Evolutionary conservation across 805 yeast genomes (phyloP).

Genomic region (Ogataea chonburiensis): DNA sequence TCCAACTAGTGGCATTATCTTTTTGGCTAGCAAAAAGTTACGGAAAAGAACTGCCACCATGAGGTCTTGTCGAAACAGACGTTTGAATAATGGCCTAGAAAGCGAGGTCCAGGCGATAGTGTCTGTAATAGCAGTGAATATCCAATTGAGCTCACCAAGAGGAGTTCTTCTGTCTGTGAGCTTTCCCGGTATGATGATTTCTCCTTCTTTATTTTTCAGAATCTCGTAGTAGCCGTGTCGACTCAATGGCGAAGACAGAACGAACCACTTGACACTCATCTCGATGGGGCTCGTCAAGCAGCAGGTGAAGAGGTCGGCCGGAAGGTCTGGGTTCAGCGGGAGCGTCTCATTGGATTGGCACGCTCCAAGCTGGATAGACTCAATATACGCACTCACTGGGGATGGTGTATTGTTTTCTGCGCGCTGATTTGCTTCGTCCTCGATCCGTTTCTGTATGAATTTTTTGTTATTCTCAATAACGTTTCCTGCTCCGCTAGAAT

Average conservation of each 20-base stretch:
- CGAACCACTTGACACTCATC: constrained; percentile 87
- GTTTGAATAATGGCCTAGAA: constrained; percentile 83
- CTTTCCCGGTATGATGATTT: constrained; percentile 81
- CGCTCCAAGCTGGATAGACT: constrained; percentile 91
- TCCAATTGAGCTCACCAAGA: constrained; percentile 94
- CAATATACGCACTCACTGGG: constrained; percentile 68
- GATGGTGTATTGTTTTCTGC: constrained; percentile 52
- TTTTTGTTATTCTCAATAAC: constrained; percentile 85
- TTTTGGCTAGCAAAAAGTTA: constrained; percentile 85
- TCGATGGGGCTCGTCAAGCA: constrained; percentile 96
- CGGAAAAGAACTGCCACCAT: constrained; percentile 96
- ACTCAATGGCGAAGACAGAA: constrained; percentile 73
- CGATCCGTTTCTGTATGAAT: constrained; percentile 85
- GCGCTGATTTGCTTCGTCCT: constrained; percentile 71
- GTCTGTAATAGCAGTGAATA: constrained; percentile 95
- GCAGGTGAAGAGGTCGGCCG: constrained; percentile 94
- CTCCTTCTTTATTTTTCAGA: constrained; percentile 49
- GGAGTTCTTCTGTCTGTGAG: constrained; percentile 93
- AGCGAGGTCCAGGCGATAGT: constrained; percentile 96
- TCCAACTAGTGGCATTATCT: constrained; percentile 89
- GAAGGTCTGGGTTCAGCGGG: constrained; percentile 91
- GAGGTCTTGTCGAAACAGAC: constrained; percentile 88
- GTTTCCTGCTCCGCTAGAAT: constrained; percentile 92
- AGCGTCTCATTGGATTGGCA: constrained; percentile 81
- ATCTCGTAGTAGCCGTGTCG: constrained; percentile 48